These are phyloP conservation scores for Physcomitrium patens DNA, from an alignment of 225 moss, liverwort and hornwort genomes.

Conservation along the genomic window DNA sequence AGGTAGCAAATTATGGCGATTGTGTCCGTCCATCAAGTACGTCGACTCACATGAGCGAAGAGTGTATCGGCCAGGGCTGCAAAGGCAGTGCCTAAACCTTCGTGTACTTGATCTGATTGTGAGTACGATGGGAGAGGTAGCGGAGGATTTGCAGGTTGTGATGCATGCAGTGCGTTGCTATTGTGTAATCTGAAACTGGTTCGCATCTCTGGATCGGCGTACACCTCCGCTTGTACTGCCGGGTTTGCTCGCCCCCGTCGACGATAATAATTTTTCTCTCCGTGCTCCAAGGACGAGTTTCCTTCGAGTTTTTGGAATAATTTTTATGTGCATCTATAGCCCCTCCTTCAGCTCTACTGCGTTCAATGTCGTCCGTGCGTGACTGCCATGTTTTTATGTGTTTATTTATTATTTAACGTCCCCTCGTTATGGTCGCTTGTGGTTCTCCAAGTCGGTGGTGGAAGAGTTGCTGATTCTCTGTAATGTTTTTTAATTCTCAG, in stretches of 20 bases:
- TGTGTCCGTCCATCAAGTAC: not conserved
- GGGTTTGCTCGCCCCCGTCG: not conserved
- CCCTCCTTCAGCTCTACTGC: too few species aligned
- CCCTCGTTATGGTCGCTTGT: too few species aligned
- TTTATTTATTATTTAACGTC: too few species aligned
- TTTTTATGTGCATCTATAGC: not conserved
- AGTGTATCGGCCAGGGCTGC: not conserved
- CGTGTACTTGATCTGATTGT: not conserved
- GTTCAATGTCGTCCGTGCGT: too few species aligned
- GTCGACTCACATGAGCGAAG: not conserved
- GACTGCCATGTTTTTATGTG: too few species aligned
- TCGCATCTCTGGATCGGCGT: not conserved
- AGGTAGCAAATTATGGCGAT: not conserved
- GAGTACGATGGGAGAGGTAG: not conserved
- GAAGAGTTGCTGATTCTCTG: too few species aligned
- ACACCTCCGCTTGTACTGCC: not conserved
- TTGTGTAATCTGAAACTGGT: slow-evolving; percentile 9
- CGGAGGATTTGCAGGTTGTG: not conserved
- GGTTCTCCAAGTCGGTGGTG: too few species aligned
- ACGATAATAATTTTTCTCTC: not conserved
- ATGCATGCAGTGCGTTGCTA: not conserved
- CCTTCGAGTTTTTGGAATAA: not conserved
- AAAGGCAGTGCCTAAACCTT: not conserved
- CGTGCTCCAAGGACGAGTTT: not conserved
- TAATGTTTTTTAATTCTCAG: too few species aligned